Conservation (phyloP, 2,329 filamentous ascomycete genomes). For the Xylaria sp. region DNA sequence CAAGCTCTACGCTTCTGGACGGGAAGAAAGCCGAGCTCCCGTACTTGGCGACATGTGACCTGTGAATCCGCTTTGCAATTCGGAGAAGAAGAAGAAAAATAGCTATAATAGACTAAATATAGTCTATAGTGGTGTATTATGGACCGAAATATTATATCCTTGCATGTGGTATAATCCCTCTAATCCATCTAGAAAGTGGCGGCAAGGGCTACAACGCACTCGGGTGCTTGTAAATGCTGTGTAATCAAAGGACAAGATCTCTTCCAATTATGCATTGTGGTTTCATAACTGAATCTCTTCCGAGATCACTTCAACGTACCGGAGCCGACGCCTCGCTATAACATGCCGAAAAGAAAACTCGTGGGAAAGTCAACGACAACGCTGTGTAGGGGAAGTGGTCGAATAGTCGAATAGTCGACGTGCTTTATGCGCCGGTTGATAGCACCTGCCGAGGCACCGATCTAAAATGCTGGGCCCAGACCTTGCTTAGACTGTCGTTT, state of each 20-base stretch:
- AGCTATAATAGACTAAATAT: not conserved
- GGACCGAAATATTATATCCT: constrained; percentile 25
- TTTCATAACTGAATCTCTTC: constrained; percentile 35
- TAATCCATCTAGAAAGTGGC: constrained; percentile 38
- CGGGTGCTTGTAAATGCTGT: constrained; percentile 26
- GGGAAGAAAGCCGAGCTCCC: no score
- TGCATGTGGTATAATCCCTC: constrained; percentile 28
- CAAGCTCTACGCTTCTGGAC: no score
- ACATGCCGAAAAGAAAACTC: constrained; percentile 39
- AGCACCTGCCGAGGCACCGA: constrained; percentile 15
- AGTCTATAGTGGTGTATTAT: constrained; percentile 18
- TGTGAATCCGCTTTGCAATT: no score
- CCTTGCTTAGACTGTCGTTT: constrained; percentile 94
- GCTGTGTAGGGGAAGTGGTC: constrained; percentile 20
- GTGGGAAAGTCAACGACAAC: constrained; percentile 31
- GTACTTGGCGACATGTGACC: no score
- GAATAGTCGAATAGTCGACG: constrained; percentile 21
- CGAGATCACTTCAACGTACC: constrained; percentile 40
- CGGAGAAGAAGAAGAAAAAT: no score
- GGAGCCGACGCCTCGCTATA: constrained; percentile 44
- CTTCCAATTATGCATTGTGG: constrained; percentile 38
- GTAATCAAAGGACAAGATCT: constrained; percentile 23
- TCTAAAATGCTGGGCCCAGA: constrained; percentile 83
- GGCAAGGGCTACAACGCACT: constrained; percentile 29
- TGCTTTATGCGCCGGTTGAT: constrained; percentile 22